These are phyloP conservation scores for Arthrobotrys sphaeroides DNA, from an alignment of 2,329 filamentous ascomycete genomes.

Conservation along the genomic window DNA sequence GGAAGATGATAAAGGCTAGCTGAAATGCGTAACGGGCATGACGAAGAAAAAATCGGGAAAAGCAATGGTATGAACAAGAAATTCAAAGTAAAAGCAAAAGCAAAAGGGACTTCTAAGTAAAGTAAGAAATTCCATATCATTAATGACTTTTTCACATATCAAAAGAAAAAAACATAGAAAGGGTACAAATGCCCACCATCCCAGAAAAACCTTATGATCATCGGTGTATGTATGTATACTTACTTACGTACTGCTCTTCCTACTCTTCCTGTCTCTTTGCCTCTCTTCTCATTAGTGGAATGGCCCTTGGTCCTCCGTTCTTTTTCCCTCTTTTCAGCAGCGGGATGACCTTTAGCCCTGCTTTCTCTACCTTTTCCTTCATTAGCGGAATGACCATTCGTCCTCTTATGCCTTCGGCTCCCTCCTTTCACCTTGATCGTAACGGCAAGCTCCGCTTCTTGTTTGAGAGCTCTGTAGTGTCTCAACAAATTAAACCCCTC, in stretches of 20 bases:
- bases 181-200: neutral
- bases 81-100: neutral
- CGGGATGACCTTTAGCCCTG: neutral
- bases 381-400: neutral
- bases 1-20: neutral
- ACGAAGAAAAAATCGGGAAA: neutral
- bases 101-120: no score
- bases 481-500: conserved; percentile 12
- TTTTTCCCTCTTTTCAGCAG: neutral
- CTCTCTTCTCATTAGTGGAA: no score
- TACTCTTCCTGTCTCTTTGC: neutral
- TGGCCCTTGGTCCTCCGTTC: neutral
- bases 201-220: neutral
- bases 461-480: conserved; percentile 14
- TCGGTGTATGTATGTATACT: neutral
- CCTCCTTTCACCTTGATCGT: neutral
- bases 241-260: neutral
- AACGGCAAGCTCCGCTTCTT: neutral
- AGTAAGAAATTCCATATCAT: no score
- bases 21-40: no score
- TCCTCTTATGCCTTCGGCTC: neutral
- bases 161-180: no score
- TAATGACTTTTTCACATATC: no score
- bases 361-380: no score
- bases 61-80: neutral